These are phyloP conservation scores for Wickerhamomyces sp. DNA, from an alignment of 1,139 yeast species.

Conservation along the genomic window DNA sequence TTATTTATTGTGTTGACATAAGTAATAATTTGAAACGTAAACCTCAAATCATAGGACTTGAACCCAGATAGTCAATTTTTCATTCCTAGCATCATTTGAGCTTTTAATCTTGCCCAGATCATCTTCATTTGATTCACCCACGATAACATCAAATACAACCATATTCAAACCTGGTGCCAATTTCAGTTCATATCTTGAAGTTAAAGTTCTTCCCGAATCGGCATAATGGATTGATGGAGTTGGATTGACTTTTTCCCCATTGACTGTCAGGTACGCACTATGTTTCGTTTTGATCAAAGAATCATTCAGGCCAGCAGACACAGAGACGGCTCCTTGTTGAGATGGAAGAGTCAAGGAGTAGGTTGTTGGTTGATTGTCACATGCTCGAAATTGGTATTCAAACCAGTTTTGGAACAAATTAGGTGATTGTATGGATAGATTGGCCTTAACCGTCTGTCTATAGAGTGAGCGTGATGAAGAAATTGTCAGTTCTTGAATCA, in stretches of 20 bases:
- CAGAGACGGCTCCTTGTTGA: constrained; percentile 36
- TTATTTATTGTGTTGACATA: constrained; percentile 3
- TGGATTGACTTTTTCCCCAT: constrained; percentile 44
- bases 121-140: constrained; percentile 4
- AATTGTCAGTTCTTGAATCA: constrained; percentile 36
- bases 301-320: constrained; percentile 41
- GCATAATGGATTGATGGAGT: constrained; percentile 36
- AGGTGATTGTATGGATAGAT: constrained; percentile 10
- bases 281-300: constrained; percentile 36
- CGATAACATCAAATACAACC: constrained; percentile 38
- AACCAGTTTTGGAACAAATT: constrained; percentile 29
- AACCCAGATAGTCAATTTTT: constrained; percentile 35
- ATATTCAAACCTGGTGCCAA: constrained; percentile 45
- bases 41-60: constrained; percentile 13
- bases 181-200: constrained; percentile 44
- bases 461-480: constrained; percentile 34
- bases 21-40: not conserved
- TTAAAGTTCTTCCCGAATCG: constrained; percentile 28
- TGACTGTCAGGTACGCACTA: constrained; percentile 40
- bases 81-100: constrained; percentile 23
- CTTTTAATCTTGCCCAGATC: no score
- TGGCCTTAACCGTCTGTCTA: constrained; percentile 20
- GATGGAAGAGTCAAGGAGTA: constrained; percentile 39
- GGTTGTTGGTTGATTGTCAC: constrained; percentile 39
- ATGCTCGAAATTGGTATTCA: constrained; percentile 42